These are phyloP conservation scores for Malus sieversii DNA, from an alignment of 306 rosid genomes.

Conservation along the genomic window DNA sequence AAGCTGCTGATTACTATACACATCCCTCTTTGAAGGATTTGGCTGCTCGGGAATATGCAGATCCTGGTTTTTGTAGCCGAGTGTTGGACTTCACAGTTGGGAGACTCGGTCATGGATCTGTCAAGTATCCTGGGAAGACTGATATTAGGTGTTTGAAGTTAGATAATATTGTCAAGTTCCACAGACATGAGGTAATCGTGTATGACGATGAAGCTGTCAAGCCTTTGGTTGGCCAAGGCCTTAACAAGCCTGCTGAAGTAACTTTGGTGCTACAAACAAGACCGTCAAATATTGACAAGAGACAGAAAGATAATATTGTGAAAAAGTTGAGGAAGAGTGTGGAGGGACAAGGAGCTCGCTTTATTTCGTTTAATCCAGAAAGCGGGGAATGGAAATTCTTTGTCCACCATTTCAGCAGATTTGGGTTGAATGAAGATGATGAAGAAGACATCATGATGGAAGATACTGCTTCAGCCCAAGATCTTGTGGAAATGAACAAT, in stretches of 20 bases:
- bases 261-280: conserved; percentile 47
- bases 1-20: conserved; percentile 43
- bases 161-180: conserved; percentile 53
- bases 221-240: conserved; percentile 73
- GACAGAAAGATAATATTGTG: conserved; percentile 23
- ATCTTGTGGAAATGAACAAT: conserved; percentile 27
- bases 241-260: conserved; percentile 93
- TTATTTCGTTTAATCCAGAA: conserved; percentile 56
- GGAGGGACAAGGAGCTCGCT: conserved; percentile 66
- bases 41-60: conserved; percentile 8
- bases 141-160: conserved; percentile 60
- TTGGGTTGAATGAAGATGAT: conserved; percentile 81
- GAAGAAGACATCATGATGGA: conserved; percentile 73
- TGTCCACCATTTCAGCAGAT: conserved; percentile 88
- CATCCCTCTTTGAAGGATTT: conserved; percentile 51
- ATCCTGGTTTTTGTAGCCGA: conserved; percentile 64
- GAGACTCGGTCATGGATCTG: conserved; percentile 66
- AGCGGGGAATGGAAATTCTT: conserved; percentile 76
- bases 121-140: conserved; percentile 56
- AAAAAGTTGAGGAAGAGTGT: conserved; percentile 43
- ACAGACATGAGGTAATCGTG: conserved; percentile 64
- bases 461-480: conserved; percentile 35
- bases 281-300: conserved; percentile 26
- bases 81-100: conserved; percentile 73
- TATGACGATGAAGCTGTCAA: conserved; percentile 60